phyloP scores from a whole-genome alignment of 2,329 filamentous ascomycete genomes.

The Colletotrichum filicis region DNA sequence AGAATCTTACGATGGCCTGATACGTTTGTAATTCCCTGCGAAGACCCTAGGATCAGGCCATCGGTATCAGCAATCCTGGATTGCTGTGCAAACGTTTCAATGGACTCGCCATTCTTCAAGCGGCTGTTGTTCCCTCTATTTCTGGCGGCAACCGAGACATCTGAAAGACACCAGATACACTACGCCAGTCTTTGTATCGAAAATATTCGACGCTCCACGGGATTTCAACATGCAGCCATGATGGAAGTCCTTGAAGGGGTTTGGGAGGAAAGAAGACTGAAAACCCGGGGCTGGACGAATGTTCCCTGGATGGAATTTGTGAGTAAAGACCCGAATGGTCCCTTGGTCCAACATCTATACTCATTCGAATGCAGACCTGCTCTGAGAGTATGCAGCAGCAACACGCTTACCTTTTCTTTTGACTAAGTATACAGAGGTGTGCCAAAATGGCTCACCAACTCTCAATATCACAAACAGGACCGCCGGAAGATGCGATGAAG shows the following conservation, averaged over 20 bases:
- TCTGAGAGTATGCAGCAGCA: conserved; percentile 19
- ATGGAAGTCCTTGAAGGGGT: conserved; percentile 40
- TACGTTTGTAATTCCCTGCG: conserved; percentile 40
- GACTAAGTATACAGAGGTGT: not conserved
- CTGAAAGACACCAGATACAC: conserved; percentile 39
- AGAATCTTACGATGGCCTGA: conserved; percentile 41
- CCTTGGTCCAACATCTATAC: not conserved
- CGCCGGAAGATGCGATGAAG: too few species aligned
- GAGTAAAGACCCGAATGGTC: not conserved
- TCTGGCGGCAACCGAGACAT: conserved; percentile 40
- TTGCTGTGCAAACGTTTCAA: conserved; percentile 38
- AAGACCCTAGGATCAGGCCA: conserved; percentile 36
- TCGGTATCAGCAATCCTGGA: conserved; percentile 40
- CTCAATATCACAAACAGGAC: too few species aligned
- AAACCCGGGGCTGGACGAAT: conserved; percentile 35
- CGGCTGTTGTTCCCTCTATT: conserved; percentile 43
- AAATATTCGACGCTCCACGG: conserved; percentile 40
- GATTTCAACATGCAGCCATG: conserved; percentile 41
- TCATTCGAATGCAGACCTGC: conserved; percentile 22
- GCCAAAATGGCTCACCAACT: not conserved
- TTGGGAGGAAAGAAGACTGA: conserved; percentile 38
- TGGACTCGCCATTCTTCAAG: conserved; percentile 40
- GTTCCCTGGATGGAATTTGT: conserved; percentile 45
- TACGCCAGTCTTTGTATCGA: conserved; percentile 40
- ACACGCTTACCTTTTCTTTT: conserved; percentile 35